Evolutionary conservation across 2,329 filamentous ascomycete genomes (phyloP).

Genomic region (Colletotrichum godetiae): DNA sequence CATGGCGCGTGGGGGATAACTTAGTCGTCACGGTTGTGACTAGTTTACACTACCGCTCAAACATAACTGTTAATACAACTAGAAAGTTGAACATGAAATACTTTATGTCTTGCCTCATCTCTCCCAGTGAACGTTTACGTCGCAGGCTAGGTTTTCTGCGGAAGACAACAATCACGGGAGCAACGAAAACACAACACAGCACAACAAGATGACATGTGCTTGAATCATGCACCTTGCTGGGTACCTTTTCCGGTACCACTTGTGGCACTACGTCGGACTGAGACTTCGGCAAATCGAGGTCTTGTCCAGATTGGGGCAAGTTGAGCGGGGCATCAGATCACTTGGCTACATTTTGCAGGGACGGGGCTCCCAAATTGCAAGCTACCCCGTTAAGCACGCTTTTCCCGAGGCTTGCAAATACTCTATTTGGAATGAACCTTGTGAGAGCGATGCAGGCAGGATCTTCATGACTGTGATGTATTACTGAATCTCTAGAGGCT

Average conservation of each 20-base stretch:
- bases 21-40: constrained; percentile 19
- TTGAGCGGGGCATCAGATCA: background rate
- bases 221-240: constrained; percentile 13
- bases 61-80: constrained; percentile 16
- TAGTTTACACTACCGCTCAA: background rate
- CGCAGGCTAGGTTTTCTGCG: background rate
- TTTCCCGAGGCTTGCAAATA: background rate
- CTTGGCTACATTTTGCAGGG: background rate
- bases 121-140: background rate
- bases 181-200: background rate
- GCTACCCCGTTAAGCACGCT: no score
- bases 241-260: background rate
- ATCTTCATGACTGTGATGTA: no score
- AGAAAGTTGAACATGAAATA: background rate
- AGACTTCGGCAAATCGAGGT: background rate
- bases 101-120: background rate
- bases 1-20: constrained; percentile 27
- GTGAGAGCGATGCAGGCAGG: no score
- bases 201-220: background rate
- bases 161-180: background rate
- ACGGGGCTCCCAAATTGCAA: background rate
- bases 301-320: constrained; percentile 6
- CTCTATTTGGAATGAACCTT: no score
- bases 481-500: no score
- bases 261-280: background rate